These are phyloP conservation scores for Lenzites betulinus DNA, from an alignment of 768 basidiomycete species.

Conservation along the genomic window DNA sequence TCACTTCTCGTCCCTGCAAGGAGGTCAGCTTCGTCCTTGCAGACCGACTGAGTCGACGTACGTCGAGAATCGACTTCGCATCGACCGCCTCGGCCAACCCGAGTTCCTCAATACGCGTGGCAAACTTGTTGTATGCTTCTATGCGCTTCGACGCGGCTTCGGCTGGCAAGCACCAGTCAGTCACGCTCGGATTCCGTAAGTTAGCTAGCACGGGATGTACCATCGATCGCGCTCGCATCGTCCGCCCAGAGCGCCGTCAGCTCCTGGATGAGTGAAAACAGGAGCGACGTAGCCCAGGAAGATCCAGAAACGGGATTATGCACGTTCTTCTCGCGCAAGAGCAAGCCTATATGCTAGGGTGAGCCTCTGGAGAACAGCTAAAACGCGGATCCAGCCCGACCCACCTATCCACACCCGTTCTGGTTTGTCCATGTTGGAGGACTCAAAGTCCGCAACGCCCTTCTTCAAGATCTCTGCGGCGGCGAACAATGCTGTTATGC, in stretches of 20 bases:
- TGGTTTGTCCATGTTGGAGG: conserved; percentile 30
- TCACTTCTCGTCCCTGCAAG: conserved; percentile 70
- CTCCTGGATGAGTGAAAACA: conserved; percentile 79
- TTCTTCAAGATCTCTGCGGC: conserved; percentile 49
- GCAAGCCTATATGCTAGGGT: conserved; percentile 47
- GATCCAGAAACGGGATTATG: conserved; percentile 64
- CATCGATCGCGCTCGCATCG: conserved; percentile 42
- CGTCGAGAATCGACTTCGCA: conserved; percentile 74
- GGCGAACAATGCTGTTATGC: conserved; percentile 65
- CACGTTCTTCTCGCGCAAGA: conserved; percentile 66
- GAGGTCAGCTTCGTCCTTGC: background rate
- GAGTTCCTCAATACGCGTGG: conserved; percentile 59
- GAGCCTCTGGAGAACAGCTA: background rate
- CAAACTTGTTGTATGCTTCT: conserved; percentile 65
- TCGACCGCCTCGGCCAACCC: conserved; percentile 63
- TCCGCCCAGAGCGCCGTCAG: conserved; percentile 55
- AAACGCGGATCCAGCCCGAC: conserved; percentile 17
- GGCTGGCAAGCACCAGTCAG: conserved; percentile 34
- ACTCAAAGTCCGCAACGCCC: conserved; percentile 20
- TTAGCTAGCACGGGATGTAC: conserved; percentile 37
- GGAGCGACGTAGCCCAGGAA: conserved; percentile 69
- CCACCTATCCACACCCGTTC: conserved; percentile 63
- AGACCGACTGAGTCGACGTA: conserved; percentile 41
- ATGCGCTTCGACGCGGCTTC: conserved; percentile 51
- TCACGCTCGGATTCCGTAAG: background rate